Conservation (phyloP, 495 filamentous ascomycete species). For the Penicillium egyptiacum region DNA sequence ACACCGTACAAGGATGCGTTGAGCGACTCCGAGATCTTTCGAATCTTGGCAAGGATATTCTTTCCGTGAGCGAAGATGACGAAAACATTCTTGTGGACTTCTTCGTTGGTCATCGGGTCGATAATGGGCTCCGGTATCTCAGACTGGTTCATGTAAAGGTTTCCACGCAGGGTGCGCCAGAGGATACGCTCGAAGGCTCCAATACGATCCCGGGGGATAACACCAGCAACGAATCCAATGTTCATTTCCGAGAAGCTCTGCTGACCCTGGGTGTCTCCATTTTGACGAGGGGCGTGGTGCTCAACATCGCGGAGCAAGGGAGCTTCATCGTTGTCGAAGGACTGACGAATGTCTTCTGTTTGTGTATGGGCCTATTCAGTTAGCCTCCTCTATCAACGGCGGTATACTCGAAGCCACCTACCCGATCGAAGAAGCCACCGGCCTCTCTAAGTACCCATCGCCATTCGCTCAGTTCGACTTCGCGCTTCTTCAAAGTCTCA, state of each 20-base stretch:
- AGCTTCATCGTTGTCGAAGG: slow-evolving; percentile 82
- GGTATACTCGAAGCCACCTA: slow-evolving; percentile 26
- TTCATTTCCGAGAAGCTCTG: slow-evolving; percentile 94
- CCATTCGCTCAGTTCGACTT: slow-evolving; percentile 96
- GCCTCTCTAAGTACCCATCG: slow-evolving; percentile 95
- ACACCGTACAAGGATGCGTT: slow-evolving; percentile 94
- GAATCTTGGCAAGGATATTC: slow-evolving; percentile 96
- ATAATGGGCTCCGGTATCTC: slow-evolving; percentile 95
- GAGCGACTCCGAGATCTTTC: slow-evolving; percentile 97
- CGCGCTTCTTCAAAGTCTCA: slow-evolving; percentile 94
- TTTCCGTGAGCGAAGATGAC: slow-evolving; percentile 99
- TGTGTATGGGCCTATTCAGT: slow-evolving; percentile 73
- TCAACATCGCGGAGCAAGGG: slow-evolving; percentile 84
- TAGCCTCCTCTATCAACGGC: slow-evolving; percentile 23
- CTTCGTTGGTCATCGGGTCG: slow-evolving; percentile 88
- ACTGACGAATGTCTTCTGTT: slow-evolving; percentile 92
- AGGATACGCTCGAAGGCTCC: slow-evolving; percentile 95
- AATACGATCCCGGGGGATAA: slow-evolving; percentile 90
- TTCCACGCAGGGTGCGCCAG: slow-evolving; percentile 94
- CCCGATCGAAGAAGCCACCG: slow-evolving; percentile 92
- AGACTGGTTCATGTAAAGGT: slow-evolving; percentile 99
- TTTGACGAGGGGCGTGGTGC: slow-evolving; percentile 60
- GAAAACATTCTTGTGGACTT: slow-evolving; percentile 94
- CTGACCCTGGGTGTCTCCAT: slow-evolving; percentile 70
- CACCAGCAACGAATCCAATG: slow-evolving; percentile 99